Evolutionary conservation across 805 yeast genomes (phyloP), one percentile per base, ranked within the genome.

Genomic region (Kodamaea laetipori): DNA sequence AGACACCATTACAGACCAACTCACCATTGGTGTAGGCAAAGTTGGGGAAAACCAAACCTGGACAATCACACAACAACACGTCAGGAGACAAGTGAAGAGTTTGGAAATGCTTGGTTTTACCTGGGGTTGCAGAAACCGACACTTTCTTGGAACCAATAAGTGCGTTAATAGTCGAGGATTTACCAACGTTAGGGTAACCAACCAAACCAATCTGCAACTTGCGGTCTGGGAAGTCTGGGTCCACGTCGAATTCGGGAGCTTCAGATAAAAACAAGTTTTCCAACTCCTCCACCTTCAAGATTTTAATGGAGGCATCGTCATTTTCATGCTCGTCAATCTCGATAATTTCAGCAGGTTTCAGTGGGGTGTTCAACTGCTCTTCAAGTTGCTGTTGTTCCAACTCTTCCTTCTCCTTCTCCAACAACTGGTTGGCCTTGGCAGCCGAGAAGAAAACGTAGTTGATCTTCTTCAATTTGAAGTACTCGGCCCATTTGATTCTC

Each of bases 61-160:
- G 99, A 74, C 99, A 94, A 75, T 94, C 99, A 68, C 98, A 94
- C 41, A 94, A 73, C 53, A 90, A 76, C 2, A 94, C 94, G 27
- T 84, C 76, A 41, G 85, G 86, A 1, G 96, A 81, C 35, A 94
- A 75, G 59, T 81, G 79, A 49, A 94, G 90, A 1, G 99, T 94
- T 72, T 94, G 99, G 76, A 94, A 94, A 74, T 94, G 99, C 64
- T 94, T 94, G 10, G 99, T 94, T 63, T 94, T 94, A 71, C 99
- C 99, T 10, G 99, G 99, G 1, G 99, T 94, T 1, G 98, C 77
- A 2, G 98, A 92, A 28, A 94, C 99, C 2, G 97, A 90, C n/a
- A 94, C 99, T 63, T 88, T 90, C 60, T 94, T 94, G 13, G 97
- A 82, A 10, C 99, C 99, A 36, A 92, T 94, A 32, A 94, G 73